Conservation (phyloP, 2,329 filamentous ascomycete genomes). For the Neopestalotiopsis clavispora region DNA sequence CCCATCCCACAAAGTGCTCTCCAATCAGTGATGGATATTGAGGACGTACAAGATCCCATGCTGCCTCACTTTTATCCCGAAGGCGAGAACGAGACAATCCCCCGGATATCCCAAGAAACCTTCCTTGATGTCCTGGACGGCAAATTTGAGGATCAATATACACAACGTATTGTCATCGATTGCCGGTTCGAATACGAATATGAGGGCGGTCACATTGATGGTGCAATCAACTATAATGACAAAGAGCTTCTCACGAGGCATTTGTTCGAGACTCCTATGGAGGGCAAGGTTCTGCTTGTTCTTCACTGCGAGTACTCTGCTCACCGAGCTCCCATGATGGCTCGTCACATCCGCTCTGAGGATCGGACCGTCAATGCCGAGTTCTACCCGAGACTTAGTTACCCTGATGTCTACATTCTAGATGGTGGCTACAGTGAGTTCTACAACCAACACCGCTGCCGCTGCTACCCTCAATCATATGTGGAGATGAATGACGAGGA, state of each 20-base stretch:
- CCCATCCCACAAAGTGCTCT: constrained; percentile 59
- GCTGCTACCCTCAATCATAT: constrained; percentile 94
- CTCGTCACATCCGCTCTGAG: constrained; percentile 86
- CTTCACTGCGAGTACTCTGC: constrained; percentile 99
- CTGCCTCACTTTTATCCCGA: constrained; percentile 86
- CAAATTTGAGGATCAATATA: constrained; percentile 76
- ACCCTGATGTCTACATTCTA: constrained; percentile 95
- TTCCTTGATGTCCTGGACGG: constrained; percentile 88
- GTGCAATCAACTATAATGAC: constrained; percentile 95
- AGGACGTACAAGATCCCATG: constrained; percentile 73
- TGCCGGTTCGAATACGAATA: constrained; percentile 99
- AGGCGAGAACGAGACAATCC: constrained; percentile 83
- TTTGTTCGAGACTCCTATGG: constrained; percentile 73
- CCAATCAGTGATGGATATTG: constrained; percentile 82
- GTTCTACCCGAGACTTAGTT: constrained; percentile 86
- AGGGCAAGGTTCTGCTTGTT: constrained; percentile 79
- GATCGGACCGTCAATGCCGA: constrained; percentile 87
- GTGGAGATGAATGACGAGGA: constrained; percentile 95
- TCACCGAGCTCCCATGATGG: constrained; percentile 95
- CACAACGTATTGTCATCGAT: constrained; percentile 87
- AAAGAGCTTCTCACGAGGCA: constrained; percentile 84
- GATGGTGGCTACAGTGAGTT: constrained; percentile 96
- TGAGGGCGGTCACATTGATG: constrained; percentile 91
- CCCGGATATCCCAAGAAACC: constrained; percentile 82
- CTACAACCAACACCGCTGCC: constrained; percentile 76